Base-by-base conservation (phyloP, 495 filamentous ascomycete genomes). In the Aspergillus incahuasiensis region DNA sequence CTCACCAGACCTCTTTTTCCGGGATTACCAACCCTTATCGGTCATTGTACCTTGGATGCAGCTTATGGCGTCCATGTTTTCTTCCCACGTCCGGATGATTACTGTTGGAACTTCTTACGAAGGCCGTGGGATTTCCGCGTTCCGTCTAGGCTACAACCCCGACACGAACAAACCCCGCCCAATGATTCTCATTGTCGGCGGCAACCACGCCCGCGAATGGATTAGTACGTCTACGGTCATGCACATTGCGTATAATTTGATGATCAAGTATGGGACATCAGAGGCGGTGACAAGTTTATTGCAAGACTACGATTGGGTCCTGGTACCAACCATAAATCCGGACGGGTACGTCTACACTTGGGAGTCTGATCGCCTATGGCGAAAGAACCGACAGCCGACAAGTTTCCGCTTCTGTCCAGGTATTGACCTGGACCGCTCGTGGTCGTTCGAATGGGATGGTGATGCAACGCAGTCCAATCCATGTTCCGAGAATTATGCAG, bases 321-420 rank as follows among this genome's bases (percentile, higher is more conserved):
- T 98, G 58, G 79, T 97, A 12, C 94, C 94, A 0, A 90, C 90
- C 0, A 69, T 95, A 39, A 98, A 98, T 59, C 90, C 91, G 0
- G 94, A 98, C 66, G 94, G 94, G 3, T 96, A 97, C 65, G 86
- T 87, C 41, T 96, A 96, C 63, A 91, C 87, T 2, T 98, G 92
- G 92, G 84, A 95, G 55, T 80, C 78, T 7, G 94, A 98, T 66
- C 86, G 94, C 6, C 74, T 98, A 0, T 98, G 94, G 94, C 87
- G 92, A 60, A 98, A 97, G 74, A 96, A 94, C 57, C 79, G 94
- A 35, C 94, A 97, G 62, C 79, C 82, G 28, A 97, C 92, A 3
- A 84, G 81, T 48, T 79, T 95, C 55, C 82, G 84, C 18, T 89
- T 91, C 67, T 98, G 94, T 66, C 86, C 79, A 8, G 94, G 94